Evolutionary conservation across 2,329 filamentous ascomycete genomes (phyloP), one percentile per base, ranked within the genome.

Genomic region (Talaromyces sp.): DNA sequence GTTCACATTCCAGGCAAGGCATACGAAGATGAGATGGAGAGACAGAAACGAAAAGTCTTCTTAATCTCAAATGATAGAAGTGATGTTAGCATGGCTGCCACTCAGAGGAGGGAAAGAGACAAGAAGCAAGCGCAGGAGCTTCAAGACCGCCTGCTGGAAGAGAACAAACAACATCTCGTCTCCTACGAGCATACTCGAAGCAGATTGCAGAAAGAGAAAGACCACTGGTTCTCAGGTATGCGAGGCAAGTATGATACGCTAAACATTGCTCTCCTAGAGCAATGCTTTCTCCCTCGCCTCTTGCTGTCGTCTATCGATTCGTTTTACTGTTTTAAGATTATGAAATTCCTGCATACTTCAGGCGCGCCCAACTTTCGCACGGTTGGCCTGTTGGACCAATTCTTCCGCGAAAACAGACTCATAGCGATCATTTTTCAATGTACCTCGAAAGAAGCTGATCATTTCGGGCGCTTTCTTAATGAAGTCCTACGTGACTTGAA

Each of bases 221-320:
- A 86, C 65, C 77, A 82, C 59, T 97, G 92, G 86, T 97, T 97
- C 71, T 78, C 83, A 4, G 82, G 84, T 10, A 81, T 86, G 64
- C 83, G 84, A 62, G 79, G 83, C 24, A 89, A 87, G 67, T 77
- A 83, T 43, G 86, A 89, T 61, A 80, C 79, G 8, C 81, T 95
- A 4, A 90, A 93, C 57, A 86, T 92, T 67, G 83, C 85, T 3
- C 77, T 99, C 19, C 83, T 99, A 10, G 92, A 97, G 74, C 88
- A 95, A 67, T 99, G 94, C 71, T 87, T 99, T 65, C 76, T 97
- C n/a, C 94, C 94, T 10, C 88, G 94, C 48, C 81, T 95, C 19
- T 82, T 94, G 27, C 80, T 96, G 31, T 96, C 92, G 0, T 86
- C 91, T 1, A 83, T 89, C 55, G 94, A 99, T 72, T 90, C 93